Evolutionary conservation across 306 rosid genomes (phyloP), one percentile per base, ranked within the genome.

Genomic region (Cercis canadensis): DNA sequence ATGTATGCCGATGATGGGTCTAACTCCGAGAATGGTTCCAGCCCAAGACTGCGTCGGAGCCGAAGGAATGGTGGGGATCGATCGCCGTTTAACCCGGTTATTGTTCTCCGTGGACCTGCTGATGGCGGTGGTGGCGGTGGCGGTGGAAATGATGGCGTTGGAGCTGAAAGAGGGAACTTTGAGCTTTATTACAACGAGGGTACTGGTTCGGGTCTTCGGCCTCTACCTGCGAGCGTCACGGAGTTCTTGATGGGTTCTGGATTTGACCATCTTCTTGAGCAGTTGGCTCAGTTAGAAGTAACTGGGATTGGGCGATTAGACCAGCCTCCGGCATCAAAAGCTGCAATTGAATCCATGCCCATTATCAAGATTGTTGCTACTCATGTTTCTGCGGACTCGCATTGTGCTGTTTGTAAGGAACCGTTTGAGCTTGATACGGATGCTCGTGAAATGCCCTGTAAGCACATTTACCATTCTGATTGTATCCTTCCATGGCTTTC

Each of bases 381-480:
- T 29, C 89, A 84, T 46, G 80, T 82, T 19, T 34, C 74, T 1
- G 70, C 83, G 15, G 96, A 89, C 32, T 86, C 89, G 3, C 92
- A 84, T 29, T 89, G 96, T 31, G 89, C 92, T 0, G 87, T 86
- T 8, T 89, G 96, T 57, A 86, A 78, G 72, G 96, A 89, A 33
- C 79, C 70, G 0, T 89, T 89, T 12, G 84, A 86, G 64, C 57
- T 84, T 4, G 74, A 86, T 16, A 66, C 82, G 8, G 96, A 89
- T 59, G 92, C 96, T 24, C 86, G 92, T 24, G 92, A 86, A 62
- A 89, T 89, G 92, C 92, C 88, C 16, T 89, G 96, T 31, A 87
- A 87, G 62, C 96, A 89, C 70, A 87, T 89, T 44, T 89, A 89
- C 71, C 89, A 89, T 39, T 75, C 84, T 8, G 88, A 84, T 19